Conservation (phyloP, 495 filamentous ascomycete genomes). For the Xylaria castorea region DNA sequence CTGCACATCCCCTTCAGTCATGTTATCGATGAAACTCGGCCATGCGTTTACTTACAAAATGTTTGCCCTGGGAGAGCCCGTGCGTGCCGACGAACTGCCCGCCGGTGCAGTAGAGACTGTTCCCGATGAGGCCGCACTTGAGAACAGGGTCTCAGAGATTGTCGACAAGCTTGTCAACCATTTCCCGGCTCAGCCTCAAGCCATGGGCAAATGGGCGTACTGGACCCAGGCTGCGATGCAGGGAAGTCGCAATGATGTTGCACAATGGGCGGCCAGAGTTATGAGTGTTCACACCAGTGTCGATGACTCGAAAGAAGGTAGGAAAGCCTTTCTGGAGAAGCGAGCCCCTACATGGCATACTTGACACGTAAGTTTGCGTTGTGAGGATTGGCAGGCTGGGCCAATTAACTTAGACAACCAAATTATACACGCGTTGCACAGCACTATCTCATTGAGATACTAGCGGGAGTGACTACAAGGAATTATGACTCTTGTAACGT, state of each 20-base stretch:
- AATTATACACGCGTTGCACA: no score
- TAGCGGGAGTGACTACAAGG: no score
- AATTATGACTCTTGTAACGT: no score
- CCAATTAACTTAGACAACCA: no score
- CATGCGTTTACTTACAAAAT: conserved; percentile 29
- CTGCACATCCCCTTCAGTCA: conserved; percentile 36
- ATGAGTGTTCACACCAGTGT: conserved; percentile 28
- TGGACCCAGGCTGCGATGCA: conserved; percentile 36
- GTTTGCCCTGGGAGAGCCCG: conserved; percentile 33
- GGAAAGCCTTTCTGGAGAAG: conserved; percentile 36
- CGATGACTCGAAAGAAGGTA: conserved; percentile 39
- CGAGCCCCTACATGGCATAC: conserved; percentile 4
- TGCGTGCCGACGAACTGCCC: conserved; percentile 27
- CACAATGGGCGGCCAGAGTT: background rate
- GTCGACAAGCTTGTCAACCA: conserved; percentile 29
- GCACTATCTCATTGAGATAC: no score
- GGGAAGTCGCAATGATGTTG: conserved; percentile 11
- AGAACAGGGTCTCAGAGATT: conserved; percentile 23
- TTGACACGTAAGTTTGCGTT: background rate
- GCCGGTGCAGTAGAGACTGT: conserved; percentile 29
- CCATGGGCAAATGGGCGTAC: conserved; percentile 42
- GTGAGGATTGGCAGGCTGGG: background rate
- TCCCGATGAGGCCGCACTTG: conserved; percentile 23
- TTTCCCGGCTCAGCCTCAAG: conserved; percentile 37
- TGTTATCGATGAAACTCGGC: conserved; percentile 31